Conservation (phyloP, 1,284 basidiomycete species). For the Microbotryum violaceum region DNA sequence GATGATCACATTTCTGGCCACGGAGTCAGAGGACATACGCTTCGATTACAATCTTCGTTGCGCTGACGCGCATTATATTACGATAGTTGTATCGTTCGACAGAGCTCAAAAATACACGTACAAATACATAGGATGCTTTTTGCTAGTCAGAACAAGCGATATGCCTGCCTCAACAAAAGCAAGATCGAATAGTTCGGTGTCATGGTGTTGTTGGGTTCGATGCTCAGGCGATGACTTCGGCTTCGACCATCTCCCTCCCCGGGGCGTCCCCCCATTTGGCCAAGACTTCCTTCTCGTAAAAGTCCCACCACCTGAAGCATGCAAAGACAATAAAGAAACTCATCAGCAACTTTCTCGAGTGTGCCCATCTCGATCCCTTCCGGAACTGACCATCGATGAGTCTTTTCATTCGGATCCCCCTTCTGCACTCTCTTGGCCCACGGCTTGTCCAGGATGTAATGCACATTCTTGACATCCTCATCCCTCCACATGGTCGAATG, state of each 20-base stretch:
- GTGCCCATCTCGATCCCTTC: too few species aligned
- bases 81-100: too few species aligned
- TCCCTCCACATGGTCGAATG: conserved; percentile 69
- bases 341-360: too few species aligned
- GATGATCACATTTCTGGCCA: too few species aligned
- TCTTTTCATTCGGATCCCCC: conserved; percentile 46
- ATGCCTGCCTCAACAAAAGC: too few species aligned
- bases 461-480: conserved; percentile 53
- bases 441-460: conserved; percentile 40
- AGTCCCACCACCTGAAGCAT: conserved; percentile 64
- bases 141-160: too few species aligned
- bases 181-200: too few species aligned
- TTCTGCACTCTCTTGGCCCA: conserved; percentile 52
- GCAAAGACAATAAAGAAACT: background rate
- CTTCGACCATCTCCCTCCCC: conserved; percentile 51
- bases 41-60: too few species aligned
- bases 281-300: conserved; percentile 50
- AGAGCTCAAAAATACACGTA: too few species aligned
- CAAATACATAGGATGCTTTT: too few species aligned
- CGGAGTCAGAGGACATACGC: too few species aligned
- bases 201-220: background rate
- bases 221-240: conserved; percentile 45
- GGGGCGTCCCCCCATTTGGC: conserved; percentile 48
- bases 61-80: too few species aligned
- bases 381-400: conserved; percentile 26